Conservation (phyloP, 352 stramenopile genomes). For the Thalassiosira livingstoniorum region DNA sequence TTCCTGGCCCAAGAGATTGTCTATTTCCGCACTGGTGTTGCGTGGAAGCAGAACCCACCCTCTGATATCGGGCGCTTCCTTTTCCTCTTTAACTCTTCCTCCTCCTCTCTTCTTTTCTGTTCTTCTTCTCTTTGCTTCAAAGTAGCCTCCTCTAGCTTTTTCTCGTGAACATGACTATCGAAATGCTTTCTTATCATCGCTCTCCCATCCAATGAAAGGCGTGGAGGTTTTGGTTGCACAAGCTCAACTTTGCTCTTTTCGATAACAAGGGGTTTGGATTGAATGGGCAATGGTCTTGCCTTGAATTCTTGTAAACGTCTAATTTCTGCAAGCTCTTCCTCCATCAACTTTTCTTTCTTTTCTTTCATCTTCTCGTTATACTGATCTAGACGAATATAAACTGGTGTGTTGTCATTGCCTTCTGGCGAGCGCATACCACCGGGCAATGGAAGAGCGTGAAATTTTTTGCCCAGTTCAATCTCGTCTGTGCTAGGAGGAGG, state of each 20-base stretch:
- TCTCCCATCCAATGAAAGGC: constrained; percentile 32
- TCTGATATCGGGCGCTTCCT: constrained; percentile 28
- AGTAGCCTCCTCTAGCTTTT: constrained; percentile 3
- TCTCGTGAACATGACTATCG: constrained; percentile 17
- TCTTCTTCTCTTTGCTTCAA: neutral
- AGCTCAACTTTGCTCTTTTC: neutral
- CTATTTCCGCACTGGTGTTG: too few species aligned
- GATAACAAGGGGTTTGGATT: constrained; percentile 13
- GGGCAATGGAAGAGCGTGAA: constrained; percentile 28
- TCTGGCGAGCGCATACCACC: neutral
- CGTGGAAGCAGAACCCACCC: constrained; percentile 38
- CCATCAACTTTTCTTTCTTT: constrained; percentile 15
- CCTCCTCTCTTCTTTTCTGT: constrained; percentile 22
- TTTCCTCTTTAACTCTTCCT: constrained; percentile 36
- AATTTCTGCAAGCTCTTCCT: constrained; percentile 18
- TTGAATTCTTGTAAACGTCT: constrained; percentile 13
- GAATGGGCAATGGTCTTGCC: constrained; percentile 35
- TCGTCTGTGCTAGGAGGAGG: constrained; percentile 31
- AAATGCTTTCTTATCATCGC: constrained; percentile 28
- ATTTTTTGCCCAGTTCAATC: constrained; percentile 42
- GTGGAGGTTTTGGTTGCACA: constrained; percentile 17
- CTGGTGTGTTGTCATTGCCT: constrained; percentile 18
- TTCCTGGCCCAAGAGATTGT: too few species aligned
- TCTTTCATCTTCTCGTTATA: constrained; percentile 34
- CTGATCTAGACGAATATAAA: constrained; percentile 26